phyloP scores from a whole-genome alignment of 805 yeast species.

The Zygosaccharomyces pseudorouxii region DNA sequence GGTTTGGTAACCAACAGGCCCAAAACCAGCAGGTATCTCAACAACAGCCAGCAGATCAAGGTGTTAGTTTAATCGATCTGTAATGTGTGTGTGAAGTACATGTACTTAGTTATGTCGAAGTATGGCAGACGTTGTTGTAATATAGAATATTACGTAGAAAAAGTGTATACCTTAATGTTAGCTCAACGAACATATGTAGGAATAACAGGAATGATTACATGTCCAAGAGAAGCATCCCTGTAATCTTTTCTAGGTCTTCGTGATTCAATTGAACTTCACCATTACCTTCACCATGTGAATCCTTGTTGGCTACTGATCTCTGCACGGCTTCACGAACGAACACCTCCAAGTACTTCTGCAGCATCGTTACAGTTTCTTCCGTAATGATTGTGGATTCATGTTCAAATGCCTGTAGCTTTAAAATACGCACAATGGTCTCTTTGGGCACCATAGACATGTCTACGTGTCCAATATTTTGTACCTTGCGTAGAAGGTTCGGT shows the following conservation, averaged over 20 bases:
- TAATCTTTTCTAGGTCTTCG: conserved; percentile 29
- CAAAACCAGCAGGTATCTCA: conserved; percentile 27
- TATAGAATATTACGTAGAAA: conserved; percentile 3
- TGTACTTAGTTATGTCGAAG: background rate
- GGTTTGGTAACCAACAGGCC: conserved; percentile 72
- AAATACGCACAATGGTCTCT: conserved; percentile 25
- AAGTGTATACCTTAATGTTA: conserved; percentile 2
- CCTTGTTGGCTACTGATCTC: conserved; percentile 26
- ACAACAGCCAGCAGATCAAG: conserved; percentile 28
- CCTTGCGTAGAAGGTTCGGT: background rate
- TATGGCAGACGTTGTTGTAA: conserved; percentile 3
- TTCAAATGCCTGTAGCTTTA: conserved; percentile 21
- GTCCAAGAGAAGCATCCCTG: conserved; percentile 32
- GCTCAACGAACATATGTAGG: background rate
- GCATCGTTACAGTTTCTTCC: conserved; percentile 18
- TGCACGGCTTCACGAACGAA: conserved; percentile 31
- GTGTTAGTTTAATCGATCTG: conserved; percentile 30
- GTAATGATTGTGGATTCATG: conserved; percentile 22
- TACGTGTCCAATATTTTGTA: background rate
- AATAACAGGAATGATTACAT: conserved; percentile 16
- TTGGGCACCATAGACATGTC: conserved; percentile 11
- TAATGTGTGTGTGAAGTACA: conserved; percentile 7
- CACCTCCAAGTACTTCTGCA: conserved; percentile 27
- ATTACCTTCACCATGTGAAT: background rate
- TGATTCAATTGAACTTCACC: conserved; percentile 19